Evolutionary conservation across 768 basidiomycete genomes (phyloP), one percentile per base, ranked within the genome.

Genomic region (Auricularia sp.): DNA sequence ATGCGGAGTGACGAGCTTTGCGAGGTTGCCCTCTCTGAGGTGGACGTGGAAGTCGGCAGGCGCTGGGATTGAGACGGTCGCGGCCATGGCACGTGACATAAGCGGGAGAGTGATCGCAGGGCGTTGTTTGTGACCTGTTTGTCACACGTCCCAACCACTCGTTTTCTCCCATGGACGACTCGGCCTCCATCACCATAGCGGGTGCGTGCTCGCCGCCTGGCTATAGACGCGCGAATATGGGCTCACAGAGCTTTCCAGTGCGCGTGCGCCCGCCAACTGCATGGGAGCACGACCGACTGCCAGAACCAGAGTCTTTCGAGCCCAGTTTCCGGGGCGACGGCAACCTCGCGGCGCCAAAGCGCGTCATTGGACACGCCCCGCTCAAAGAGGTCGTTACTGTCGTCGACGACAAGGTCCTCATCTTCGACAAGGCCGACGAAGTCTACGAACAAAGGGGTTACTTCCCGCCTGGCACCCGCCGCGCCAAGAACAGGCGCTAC

Each of bases 41-140:
- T 99, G 96, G 68, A 98, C 95, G 78, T 99, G 97, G 72, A 97
- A 96, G 78, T 94, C 93, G 36, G 91, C 88, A 16, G 93, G 91
- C 1, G 89, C 84, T 14, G 76, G 67, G 47, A 88, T 73, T 12
- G 78, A 72, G 67, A 86, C 76, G 76, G 68, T n/a, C 35, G 39
- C 11, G 61, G 8, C 35, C 61, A 43, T 39, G 11, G 35, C n/a
- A 34, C 43, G 44, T 63, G 29, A 51, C 35, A 33, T 29, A 21
- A 6, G 36, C 39, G 54, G 44, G 7, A 21, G 53, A 7, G 34
- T 47, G 34, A 12, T 29, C 21, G 4, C 29, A 29, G 29, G n/a
- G 42, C 11, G 29, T 36, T 51, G 62, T 36, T 42, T 42, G 39
- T 42, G 39, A 42, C 39, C 12, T 42, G 39, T 42, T 42, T 42